Evolutionary conservation across 345 rosid genomes (phyloP).

Genomic region (Eucalyptus cladocalyx): DNA sequence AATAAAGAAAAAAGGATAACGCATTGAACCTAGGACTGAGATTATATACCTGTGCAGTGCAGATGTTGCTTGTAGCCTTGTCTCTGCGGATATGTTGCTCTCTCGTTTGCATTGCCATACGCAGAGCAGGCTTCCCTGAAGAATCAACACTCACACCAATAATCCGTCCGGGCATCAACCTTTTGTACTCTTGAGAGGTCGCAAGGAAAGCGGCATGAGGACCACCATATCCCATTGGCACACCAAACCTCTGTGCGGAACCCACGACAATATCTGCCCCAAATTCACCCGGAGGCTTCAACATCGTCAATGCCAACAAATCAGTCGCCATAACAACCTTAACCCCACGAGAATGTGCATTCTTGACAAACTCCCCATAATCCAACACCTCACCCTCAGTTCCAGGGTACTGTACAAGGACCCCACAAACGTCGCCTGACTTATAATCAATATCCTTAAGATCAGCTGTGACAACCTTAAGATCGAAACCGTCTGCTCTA

Average conservation of each 20-base stretch:
- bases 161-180: conserved; percentile 98
- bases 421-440: conserved; percentile 90
- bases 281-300: conserved; percentile 96
- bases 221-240: conserved; percentile 98
- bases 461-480: conserved; percentile 59
- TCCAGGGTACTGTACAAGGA: conserved; percentile 93
- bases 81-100: conserved; percentile 99
- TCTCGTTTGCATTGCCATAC: conserved; percentile 99
- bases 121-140: conserved; percentile 82
- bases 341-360: conserved; percentile 82
- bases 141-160: conserved; percentile 96
- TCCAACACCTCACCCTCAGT: conserved; percentile 93
- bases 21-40: neutral
- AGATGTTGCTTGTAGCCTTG: conserved; percentile 99
- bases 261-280: conserved; percentile 97
- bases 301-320: conserved; percentile 79
- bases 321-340: conserved; percentile 98
- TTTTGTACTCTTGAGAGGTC: conserved; percentile 95
- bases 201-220: conserved; percentile 98
- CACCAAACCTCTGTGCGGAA: conserved; percentile 95
- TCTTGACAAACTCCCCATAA: conserved; percentile 76
- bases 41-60: conserved; percentile 91
- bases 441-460: conserved; percentile 74
- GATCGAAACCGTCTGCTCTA: conserved; percentile 79
- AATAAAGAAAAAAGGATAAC: neutral